A percentile compares a stretch with the other conserved stretches of the same genome.
phyloP scores from a whole-genome alignment of 2,329 filamentous ascomycete genomes.

The Rugonectria rugulosa region DNA sequence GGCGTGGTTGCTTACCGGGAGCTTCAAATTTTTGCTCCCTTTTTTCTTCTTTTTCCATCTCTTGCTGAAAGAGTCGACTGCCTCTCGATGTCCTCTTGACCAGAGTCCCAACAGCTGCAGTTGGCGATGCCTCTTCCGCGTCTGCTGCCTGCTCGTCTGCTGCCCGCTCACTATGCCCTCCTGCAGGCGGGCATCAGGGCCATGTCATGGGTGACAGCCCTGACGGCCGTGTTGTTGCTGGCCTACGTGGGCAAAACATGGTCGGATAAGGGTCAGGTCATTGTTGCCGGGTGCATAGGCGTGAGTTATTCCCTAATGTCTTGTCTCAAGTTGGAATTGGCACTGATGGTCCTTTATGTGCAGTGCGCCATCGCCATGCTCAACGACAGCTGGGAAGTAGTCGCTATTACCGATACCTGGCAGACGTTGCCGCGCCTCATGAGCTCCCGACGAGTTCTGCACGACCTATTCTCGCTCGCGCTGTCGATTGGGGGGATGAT shows the following conservation, averaged over 20 bases:
- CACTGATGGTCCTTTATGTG: neutral
- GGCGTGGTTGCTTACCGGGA: too few relatives aligned
- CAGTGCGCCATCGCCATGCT: conserved; percentile 45
- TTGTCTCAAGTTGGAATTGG: neutral
- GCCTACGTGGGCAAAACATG: conserved; percentile 44
- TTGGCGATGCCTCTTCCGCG: conserved; percentile 29
- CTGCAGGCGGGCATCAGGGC: conserved; percentile 37
- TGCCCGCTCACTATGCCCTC: conserved; percentile 28
- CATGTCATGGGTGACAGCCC: conserved; percentile 43
- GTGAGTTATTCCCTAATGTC: conserved; percentile 36
- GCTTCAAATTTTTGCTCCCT: neutral
- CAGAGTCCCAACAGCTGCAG: conserved; percentile 3
- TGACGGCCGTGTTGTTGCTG: conserved; percentile 43
- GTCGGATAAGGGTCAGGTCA: conserved; percentile 38
- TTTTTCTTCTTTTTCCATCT: neutral
- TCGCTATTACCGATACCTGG: conserved; percentile 39
- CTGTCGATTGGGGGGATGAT: conserved; percentile 45
- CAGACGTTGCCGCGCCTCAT: conserved; percentile 37
- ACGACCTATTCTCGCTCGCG: conserved; percentile 45
- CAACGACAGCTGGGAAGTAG: conserved; percentile 48
- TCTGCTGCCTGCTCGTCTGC: conserved; percentile 19
- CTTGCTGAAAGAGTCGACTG: neutral
- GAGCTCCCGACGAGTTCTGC: conserved; percentile 39
- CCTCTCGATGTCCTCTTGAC: conserved; percentile 11
- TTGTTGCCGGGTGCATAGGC: conserved; percentile 42